A percentile compares a stretch with the other conserved stretches of the same genome.
Evolutionary conservation across 2,329 filamentous ascomycete genomes (phyloP).

Genomic region (Geosmithia flava): DNA sequence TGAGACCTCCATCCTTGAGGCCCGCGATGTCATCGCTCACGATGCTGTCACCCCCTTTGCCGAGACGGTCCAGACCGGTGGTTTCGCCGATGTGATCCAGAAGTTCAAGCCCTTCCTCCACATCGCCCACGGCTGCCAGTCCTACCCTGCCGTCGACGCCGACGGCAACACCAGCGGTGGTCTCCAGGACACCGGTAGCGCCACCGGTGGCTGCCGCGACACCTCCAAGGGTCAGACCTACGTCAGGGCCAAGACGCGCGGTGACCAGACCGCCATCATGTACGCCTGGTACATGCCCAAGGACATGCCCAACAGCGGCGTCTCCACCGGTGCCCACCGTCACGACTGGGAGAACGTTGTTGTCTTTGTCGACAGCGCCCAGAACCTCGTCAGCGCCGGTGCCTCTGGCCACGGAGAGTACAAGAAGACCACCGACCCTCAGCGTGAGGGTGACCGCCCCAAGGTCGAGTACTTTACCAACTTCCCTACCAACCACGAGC

Average conservation of each 20-base stretch:
- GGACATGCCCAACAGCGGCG: slow-evolving; percentile 22
- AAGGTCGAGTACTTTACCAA: slow-evolving; percentile 19
- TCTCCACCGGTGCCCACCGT: slow-evolving; percentile 18
- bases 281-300: slow-evolving; percentile 34
- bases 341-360: slow-evolving; percentile 28
- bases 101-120: slow-evolving; percentile 17
- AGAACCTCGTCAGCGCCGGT: slow-evolving; percentile 12
- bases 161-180: slow-evolving; percentile 41
- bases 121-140: slow-evolving; percentile 47
- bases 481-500: slow-evolving; percentile 19
- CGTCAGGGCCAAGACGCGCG: slow-evolving; percentile 3
- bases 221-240: slow-evolving; percentile 23
- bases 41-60: slow-evolving; percentile 12
- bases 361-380: slow-evolving; percentile 17
- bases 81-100: slow-evolving; percentile 4
- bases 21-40: slow-evolving; percentile 10
- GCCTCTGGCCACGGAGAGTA: slow-evolving; percentile 15
- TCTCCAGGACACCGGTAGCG: slow-evolving; percentile 5
- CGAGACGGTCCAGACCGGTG: slow-evolving; percentile 11
- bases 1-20: background rate
- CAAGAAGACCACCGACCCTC: slow-evolving; percentile 8
- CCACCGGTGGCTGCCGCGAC: slow-evolving; percentile 16
- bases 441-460: slow-evolving; percentile 8
- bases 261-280: slow-evolving; percentile 16
- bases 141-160: slow-evolving; percentile 47